phyloP scores from a whole-genome alignment of 129 eudicot genomes.

The Tagetes patula region DNA sequence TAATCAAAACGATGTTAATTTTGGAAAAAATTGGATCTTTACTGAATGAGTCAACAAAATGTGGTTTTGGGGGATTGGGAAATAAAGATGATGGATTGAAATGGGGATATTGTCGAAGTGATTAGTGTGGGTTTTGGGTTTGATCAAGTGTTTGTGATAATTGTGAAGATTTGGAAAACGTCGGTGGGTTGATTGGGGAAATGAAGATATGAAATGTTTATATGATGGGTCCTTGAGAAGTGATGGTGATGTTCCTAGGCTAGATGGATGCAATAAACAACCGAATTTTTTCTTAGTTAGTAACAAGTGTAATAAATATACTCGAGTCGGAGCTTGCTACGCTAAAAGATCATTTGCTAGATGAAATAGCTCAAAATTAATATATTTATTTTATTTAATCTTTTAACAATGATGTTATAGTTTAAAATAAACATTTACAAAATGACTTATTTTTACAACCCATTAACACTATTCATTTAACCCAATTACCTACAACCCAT shows the following conservation, averaged over 20 bases:
- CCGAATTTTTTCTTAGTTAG: not conserved
- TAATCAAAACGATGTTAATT: conserved; percentile 1
- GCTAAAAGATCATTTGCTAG: too few species aligned
- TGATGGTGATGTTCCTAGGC: conserved; percentile 20
- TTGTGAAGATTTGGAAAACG: conserved; percentile 27
- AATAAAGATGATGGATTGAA: not conserved
- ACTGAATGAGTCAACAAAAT: not conserved
- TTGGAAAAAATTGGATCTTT: conserved; percentile 3
- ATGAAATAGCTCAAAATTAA: too few species aligned
- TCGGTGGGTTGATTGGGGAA: conserved; percentile 38
- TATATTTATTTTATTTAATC: too few species aligned
- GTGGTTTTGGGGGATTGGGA: not conserved
- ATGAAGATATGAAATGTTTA: too few species aligned
- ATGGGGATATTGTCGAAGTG: not conserved
- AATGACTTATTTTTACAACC: too few species aligned
- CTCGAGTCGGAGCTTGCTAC: too few species aligned
- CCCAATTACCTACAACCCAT: too few species aligned
- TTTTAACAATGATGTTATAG: too few species aligned
- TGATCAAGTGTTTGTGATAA: not conserved
- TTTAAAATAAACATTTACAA: too few species aligned
- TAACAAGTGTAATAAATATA: too few species aligned
- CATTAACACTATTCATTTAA: too few species aligned
- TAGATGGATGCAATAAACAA: conserved; percentile 25
- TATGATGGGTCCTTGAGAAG: not conserved
- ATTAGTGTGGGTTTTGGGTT: conserved; percentile 17